These are phyloP conservation scores for Blastobotrys robertii DNA, from an alignment of 805 yeast genomes.

Conservation along the genomic window DNA sequence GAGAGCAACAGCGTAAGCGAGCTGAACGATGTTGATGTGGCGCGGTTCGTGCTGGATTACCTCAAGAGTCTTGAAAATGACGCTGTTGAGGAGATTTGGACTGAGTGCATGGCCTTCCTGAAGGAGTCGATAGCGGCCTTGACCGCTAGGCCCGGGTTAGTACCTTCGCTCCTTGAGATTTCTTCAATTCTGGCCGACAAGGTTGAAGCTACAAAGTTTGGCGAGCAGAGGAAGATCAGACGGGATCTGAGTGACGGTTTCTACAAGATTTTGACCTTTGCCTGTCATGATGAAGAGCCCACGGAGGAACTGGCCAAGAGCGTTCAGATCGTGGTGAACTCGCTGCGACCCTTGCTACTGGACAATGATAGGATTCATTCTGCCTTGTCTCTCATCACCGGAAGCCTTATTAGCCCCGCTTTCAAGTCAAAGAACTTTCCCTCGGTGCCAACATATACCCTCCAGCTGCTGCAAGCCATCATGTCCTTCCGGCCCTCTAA, in stretches of 20 bases:
- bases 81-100: conserved; percentile 72
- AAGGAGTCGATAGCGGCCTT: too few relatives aligned
- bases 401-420: conserved; percentile 44
- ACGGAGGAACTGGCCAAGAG: too few relatives aligned
- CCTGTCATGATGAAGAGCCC: conserved; percentile 1
- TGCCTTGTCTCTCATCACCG: conserved; percentile 42
- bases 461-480: conserved; percentile 36
- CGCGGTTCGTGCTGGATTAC: conserved; percentile 51
- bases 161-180: conserved; percentile 46
- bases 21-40: conserved; percentile 36
- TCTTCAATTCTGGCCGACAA: conserved; percentile 45
- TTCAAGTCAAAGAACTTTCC: conserved; percentile 37
- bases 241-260: conserved; percentile 48
- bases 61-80: conserved; percentile 60
- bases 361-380: conserved; percentile 55
- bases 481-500: conserved; percentile 10
- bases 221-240: conserved; percentile 47
- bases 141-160: too few relatives aligned
- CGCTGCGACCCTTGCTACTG: too few relatives aligned
- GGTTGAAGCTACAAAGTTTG: conserved; percentile 47
- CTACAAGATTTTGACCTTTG: conserved; percentile 25
- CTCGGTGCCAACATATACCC: conserved; percentile 27
- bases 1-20: conserved; percentile 19
- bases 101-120: conserved; percentile 45
- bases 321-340: too few relatives aligned